A percentile compares a stretch with the other conserved stretches of the same genome.
Evolutionary conservation across 352 stramenopile species (phyloP).

Genomic region (Globisporangium solare): DNA sequence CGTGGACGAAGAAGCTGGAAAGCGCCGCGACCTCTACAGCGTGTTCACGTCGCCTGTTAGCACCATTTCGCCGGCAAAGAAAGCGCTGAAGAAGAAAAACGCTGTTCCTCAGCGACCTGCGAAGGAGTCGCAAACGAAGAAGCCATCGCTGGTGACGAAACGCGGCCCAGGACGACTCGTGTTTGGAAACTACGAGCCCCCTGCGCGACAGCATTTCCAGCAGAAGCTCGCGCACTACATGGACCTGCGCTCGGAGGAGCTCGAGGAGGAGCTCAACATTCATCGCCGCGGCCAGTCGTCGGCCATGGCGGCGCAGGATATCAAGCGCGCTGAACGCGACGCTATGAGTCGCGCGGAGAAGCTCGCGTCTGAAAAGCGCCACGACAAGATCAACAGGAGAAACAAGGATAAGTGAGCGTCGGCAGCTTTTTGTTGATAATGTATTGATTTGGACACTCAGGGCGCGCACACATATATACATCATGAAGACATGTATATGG

Average conservation of each 20-base stretch:
- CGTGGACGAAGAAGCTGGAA: constrained; percentile 1
- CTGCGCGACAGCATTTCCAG: constrained; percentile 61
- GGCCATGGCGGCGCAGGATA: constrained; percentile 28
- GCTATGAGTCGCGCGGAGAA: constrained; percentile 55
- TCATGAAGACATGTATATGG: constrained; percentile 11
- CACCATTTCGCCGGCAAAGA: constrained; percentile 24
- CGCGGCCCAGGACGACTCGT: constrained; percentile 54
- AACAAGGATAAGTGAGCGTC: constrained; percentile 39
- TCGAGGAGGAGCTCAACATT: constrained; percentile 75
- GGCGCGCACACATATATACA: constrained; percentile 9
- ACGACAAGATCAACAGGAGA: constrained; percentile 73
- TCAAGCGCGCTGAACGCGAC: constrained; percentile 61
- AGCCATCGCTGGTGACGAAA: constrained; percentile 23
- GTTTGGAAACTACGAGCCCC: constrained; percentile 68
- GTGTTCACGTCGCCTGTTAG: constrained; percentile 21
- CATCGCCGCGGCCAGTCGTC: constrained; percentile 31
- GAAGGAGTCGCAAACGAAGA: constrained; percentile 17
- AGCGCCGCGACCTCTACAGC: constrained; percentile 27
- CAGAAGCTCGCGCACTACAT: constrained; percentile 80
- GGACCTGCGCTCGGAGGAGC: constrained; percentile 47
- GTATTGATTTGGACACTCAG: constrained; percentile 7
- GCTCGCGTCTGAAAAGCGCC: constrained; percentile 67
- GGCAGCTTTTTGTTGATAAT: neutral
- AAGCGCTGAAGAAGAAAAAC: constrained; percentile 22
- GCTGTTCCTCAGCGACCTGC: constrained; percentile 11